Conservation (phyloP, 352 stramenopile species). For the Thalassiosira tumida region DNA sequence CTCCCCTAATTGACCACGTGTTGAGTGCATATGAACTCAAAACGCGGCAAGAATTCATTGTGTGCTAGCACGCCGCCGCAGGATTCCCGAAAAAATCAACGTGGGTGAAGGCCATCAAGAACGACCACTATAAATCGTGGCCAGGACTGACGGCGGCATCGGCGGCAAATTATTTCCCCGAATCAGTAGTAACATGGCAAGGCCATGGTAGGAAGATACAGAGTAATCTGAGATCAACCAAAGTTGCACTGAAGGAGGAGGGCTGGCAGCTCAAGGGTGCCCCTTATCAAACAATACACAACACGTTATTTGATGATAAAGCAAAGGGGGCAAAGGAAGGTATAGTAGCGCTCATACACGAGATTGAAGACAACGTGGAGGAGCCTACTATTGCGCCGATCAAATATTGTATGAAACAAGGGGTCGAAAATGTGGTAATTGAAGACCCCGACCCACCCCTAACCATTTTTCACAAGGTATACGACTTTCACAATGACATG, state of each 20-base stretch:
- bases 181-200: conserved; percentile 55
- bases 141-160: conserved; percentile 42
- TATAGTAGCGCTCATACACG: too few species aligned
- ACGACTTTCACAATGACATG: too few species aligned
- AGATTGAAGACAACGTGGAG: too few species aligned
- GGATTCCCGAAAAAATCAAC: conserved; percentile 39
- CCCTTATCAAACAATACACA: background rate
- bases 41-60: background rate
- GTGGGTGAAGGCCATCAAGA: conserved; percentile 40
- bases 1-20: too few species aligned
- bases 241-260: too few species aligned
- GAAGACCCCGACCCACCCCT: too few species aligned
- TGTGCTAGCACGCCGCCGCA: conserved; percentile 15
- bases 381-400: too few species aligned
- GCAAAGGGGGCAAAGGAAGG: conserved; percentile 7
- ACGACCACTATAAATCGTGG: conserved; percentile 40
- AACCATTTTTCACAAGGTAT: too few species aligned
- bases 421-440: too few species aligned
- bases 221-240: conserved; percentile 51
- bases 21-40: too few species aligned
- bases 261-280: too few species aligned
- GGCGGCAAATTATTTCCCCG: conserved; percentile 61
- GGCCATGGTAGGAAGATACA: conserved; percentile 60
- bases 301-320: background rate
- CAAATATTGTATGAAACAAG: too few species aligned